phyloP scores from a whole-genome alignment of 116 monocot genomes.

The Trichopus zeylanicus region DNA sequence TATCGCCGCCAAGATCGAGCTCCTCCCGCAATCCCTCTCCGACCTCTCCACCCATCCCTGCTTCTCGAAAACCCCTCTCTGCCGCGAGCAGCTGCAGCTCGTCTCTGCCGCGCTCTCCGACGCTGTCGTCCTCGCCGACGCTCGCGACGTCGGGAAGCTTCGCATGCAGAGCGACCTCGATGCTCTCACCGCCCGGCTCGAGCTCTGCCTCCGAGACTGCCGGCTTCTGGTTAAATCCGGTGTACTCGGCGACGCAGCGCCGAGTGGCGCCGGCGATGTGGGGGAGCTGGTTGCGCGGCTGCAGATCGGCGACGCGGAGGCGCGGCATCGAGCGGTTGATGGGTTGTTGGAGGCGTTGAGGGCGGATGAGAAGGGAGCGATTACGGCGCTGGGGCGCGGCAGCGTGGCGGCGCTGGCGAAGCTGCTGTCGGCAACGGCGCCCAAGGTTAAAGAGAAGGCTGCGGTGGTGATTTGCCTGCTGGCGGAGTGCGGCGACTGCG shows the following conservation, averaged over 20 bases:
- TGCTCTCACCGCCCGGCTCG: conserved; percentile 25
- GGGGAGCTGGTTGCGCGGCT: conserved; percentile 42
- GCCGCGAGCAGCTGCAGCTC: conserved; percentile 38
- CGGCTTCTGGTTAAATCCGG: conserved; percentile 35
- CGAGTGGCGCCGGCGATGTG: not conserved
- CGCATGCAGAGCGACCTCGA: conserved; percentile 46
- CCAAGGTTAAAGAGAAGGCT: conserved; percentile 36
- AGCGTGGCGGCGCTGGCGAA: conserved; percentile 30
- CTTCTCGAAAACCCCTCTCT: conserved; percentile 55
- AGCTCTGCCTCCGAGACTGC: conserved; percentile 45
- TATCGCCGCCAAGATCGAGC: conserved; percentile 38
- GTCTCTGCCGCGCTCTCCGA: conserved; percentile 25
- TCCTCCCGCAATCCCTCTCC: conserved; percentile 41
- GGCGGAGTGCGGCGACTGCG: conserved; percentile 25
- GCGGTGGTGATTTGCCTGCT: conserved; percentile 28
- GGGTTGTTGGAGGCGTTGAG: conserved; percentile 24
- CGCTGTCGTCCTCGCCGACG: conserved; percentile 20
- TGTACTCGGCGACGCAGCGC: conserved; percentile 16
- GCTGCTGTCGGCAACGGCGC: conserved; percentile 21
- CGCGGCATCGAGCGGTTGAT: conserved; percentile 39
- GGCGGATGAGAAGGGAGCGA: conserved; percentile 33
- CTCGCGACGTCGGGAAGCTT: conserved; percentile 25
- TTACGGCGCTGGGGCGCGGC: conserved; percentile 18
- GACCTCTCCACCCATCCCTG: conserved; percentile 55
- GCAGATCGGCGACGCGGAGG: conserved; percentile 46